phyloP scores from a whole-genome alignment of 176 grass and related monocot genomes.

The Eremochloa ophiuroides region DNA sequence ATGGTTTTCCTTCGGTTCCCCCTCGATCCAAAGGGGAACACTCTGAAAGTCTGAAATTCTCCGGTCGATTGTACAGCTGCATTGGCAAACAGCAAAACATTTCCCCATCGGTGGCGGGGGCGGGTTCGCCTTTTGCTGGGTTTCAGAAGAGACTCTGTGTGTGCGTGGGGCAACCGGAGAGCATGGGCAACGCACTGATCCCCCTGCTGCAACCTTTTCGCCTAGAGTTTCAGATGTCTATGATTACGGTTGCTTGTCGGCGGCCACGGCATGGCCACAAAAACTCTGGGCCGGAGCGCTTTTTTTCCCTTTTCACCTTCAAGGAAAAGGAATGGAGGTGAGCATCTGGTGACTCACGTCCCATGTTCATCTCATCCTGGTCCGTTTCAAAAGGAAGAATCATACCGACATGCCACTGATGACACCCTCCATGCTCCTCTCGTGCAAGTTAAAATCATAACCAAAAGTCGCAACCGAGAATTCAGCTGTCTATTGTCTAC shows the following conservation, averaged over 20 bases:
- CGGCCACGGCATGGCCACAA: background rate
- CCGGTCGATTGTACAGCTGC: background rate
- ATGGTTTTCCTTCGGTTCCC: too few relatives aligned
- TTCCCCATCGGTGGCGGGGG: background rate
- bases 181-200: background rate
- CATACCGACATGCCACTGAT: background rate
- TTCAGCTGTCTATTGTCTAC: too few relatives aligned
- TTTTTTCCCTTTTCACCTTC: background rate
- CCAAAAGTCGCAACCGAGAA: too few relatives aligned
- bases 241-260: slow-evolving; percentile 19
- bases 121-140: background rate
- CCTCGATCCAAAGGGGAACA: too few relatives aligned
- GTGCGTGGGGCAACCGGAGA: background rate
- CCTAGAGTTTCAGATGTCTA: background rate
- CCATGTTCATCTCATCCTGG: background rate
- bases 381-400: background rate
- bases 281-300: background rate
- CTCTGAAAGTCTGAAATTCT: background rate
- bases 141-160: background rate
- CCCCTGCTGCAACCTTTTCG: background rate
- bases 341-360: slow-evolving; percentile 16
- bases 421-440: background rate
- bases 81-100: background rate
- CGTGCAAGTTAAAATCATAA: background rate
- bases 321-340: slow-evolving; percentile 2